Percentiles rank a stretch among this genome's conserved stretches.
These are phyloP conservation scores for Cardamine occulta DNA, from an alignment of 345 rosid genomes.

Conservation along the genomic window DNA sequence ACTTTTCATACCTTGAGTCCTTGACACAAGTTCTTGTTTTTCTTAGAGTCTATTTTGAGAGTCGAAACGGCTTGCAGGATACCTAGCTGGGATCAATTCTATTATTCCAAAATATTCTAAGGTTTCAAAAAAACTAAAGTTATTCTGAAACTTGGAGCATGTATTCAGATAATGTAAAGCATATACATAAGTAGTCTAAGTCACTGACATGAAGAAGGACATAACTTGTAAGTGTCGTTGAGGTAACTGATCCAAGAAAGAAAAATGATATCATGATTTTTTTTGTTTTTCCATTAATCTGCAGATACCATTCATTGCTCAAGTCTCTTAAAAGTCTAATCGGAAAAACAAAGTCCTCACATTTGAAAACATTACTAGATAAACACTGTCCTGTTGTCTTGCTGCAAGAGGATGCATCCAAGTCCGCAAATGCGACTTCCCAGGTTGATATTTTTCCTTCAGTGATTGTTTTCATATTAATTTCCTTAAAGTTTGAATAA, in stretches of 20 bases:
- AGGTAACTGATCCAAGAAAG: neutral
- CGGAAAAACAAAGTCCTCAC: slow-evolving; percentile 54
- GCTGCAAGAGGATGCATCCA: slow-evolving; percentile 42
- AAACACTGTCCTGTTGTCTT: slow-evolving; percentile 64
- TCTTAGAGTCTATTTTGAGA: neutral
- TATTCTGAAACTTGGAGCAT: slow-evolving; percentile 18
- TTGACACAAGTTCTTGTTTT: neutral
- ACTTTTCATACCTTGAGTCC: neutral
- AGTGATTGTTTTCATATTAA: neutral
- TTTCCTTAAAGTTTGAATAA: neutral
- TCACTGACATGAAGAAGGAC: slow-evolving; percentile 6
- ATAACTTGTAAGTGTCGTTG: neutral
- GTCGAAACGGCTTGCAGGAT: neutral
- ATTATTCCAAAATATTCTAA: slow-evolving; percentile 6
- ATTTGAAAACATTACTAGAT: slow-evolving; percentile 59
- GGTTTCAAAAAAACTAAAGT: slow-evolving; percentile 9
- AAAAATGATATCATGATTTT: neutral
- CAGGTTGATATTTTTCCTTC: slow-evolving; percentile 32
- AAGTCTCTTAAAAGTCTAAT: slow-evolving; percentile 62
- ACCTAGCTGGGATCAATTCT: neutral
- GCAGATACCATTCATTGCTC: slow-evolving; percentile 66
- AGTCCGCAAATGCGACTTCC: slow-evolving; percentile 12
- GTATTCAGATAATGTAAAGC: slow-evolving; percentile 2
- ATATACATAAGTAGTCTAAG: neutral
- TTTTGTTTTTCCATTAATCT: neutral